phyloP scores from a whole-genome alignment of 2,329 filamentous ascomycete species.

The Leptographium lundbergii region DNA sequence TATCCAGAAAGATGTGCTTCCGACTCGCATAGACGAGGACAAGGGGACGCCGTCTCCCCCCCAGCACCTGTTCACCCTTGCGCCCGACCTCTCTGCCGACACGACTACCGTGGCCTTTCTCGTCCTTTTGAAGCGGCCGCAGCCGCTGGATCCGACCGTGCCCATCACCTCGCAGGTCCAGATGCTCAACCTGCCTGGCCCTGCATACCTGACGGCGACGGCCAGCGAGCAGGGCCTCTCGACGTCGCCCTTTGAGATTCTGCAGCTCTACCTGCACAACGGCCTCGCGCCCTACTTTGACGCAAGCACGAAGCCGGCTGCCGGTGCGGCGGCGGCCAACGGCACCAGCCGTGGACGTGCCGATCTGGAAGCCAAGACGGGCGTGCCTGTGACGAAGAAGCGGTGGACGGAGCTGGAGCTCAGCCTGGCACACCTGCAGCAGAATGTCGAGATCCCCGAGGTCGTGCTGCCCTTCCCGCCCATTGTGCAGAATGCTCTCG shows the following conservation, averaged over 20 bases:
- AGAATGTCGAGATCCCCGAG: conserved; percentile 96
- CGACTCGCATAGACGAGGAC: conserved; percentile 27
- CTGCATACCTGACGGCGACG: conserved; percentile 54
- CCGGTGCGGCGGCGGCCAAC: conserved; percentile 42
- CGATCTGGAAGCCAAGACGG: conserved; percentile 83
- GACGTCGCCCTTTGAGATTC: conserved; percentile 77
- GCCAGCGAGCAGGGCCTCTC: conserved; percentile 58
- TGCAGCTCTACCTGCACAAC: conserved; percentile 85
- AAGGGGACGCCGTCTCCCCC: background rate
- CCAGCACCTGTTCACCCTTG: conserved; percentile 62
- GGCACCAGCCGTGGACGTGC: conserved; percentile 40
- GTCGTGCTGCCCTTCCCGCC: conserved; percentile 79
- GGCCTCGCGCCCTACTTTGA: conserved; percentile 94
- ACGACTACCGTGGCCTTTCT: conserved; percentile 75
- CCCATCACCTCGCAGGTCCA: conserved; percentile 82
- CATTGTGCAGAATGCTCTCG: conserved; percentile 72
- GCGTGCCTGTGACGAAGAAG: conserved; percentile 95
- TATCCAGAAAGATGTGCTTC: conserved; percentile 60
- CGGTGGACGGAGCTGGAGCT: conserved; percentile 89
- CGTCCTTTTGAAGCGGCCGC: conserved; percentile 78
- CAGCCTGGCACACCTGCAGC: conserved; percentile 80
- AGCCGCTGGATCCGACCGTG: conserved; percentile 71
- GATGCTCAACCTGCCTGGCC: conserved; percentile 81
- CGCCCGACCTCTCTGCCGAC: conserved; percentile 68
- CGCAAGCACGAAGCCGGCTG: conserved; percentile 72